Percentiles rank a stretch among this genome's conserved stretches.
These are phyloP conservation scores for Fusarium neocosmosporiellum DNA, from an alignment of 2,329 filamentous ascomycete genomes.

Conservation along the genomic window DNA sequence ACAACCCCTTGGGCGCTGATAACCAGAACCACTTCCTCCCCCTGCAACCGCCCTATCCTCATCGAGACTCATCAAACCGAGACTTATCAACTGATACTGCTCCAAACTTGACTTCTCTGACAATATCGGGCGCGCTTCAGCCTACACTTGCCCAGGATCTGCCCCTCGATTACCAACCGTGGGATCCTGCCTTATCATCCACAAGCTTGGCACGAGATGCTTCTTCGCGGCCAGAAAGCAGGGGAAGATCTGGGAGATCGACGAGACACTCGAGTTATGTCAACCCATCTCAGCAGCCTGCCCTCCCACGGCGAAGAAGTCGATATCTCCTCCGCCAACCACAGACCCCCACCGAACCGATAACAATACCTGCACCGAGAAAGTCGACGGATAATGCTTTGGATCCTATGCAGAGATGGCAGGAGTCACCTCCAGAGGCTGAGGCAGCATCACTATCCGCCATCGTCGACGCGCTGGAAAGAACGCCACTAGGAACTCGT, in stretches of 20 bases:
- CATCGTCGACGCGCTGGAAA: conserved; percentile 29
- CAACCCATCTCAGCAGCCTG: not conserved
- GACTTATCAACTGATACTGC: not conserved
- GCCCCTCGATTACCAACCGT: not conserved
- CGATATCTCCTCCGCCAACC: conserved; percentile 16
- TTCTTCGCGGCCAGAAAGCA: not conserved
- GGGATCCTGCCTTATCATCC: not conserved
- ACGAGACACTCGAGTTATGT: not conserved
- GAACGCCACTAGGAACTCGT: conserved; percentile 5
- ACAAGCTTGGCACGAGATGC: not conserved
- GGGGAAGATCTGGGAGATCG: not conserved
- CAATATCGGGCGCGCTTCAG: not conserved
- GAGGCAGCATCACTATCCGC: conserved; percentile 37
- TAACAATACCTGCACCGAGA: conserved; percentile 8
- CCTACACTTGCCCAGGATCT: not conserved
- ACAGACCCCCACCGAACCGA: conserved; percentile 5
- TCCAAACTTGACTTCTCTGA: not conserved
- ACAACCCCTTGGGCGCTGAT: not conserved
- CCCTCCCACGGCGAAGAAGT: conserved; percentile 22
- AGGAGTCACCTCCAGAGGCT: conserved; percentile 36
- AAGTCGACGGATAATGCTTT: not conserved
- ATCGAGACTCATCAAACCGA: not conserved
- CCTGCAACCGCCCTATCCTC: not conserved
- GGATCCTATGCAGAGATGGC: conserved; percentile 39
- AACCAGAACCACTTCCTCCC: not conserved